Evolutionary conservation across 2,329 filamentous ascomycete genomes (phyloP).

Genomic region (Colletotrichum phormii): DNA sequence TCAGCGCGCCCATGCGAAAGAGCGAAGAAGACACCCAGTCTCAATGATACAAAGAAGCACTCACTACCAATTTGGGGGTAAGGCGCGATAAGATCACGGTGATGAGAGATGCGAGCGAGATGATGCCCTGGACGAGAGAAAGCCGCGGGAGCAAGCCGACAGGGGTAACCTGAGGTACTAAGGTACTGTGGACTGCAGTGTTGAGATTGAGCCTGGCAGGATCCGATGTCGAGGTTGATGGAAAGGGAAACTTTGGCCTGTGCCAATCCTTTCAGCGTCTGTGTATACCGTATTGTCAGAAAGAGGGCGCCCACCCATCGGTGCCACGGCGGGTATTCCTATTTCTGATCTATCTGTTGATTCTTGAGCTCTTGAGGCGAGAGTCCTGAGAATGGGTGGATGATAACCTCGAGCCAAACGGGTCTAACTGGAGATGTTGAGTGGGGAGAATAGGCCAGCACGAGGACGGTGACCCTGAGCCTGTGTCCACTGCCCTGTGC

Average conservation of each 20-base stretch:
- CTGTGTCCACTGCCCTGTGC: no score
- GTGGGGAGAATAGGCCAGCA: background rate
- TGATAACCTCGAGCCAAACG: background rate
- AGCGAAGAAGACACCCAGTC: background rate
- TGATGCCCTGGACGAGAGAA: background rate
- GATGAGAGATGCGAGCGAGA: background rate
- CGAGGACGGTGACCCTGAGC: background rate
- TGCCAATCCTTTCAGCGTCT: background rate
- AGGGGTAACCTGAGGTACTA: background rate
- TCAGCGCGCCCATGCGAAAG: background rate
- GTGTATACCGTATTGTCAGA: no score
- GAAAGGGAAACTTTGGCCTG: constrained; percentile 5
- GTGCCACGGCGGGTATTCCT: background rate
- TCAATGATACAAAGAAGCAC: constrained; percentile 16
- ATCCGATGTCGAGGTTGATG: constrained; percentile 3
- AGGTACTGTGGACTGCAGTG: background rate
- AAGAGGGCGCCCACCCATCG: background rate
- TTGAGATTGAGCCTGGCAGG: background rate
- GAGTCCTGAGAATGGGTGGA: background rate
- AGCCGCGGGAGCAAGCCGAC: background rate
- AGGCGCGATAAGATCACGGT: background rate
- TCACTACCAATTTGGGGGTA: background rate
- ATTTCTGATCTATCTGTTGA: background rate
- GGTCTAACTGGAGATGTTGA: background rate
- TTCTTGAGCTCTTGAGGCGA: background rate